phyloP scores from a whole-genome alignment of 2,329 filamentous ascomycete species.

The Huntiella savannae region DNA sequence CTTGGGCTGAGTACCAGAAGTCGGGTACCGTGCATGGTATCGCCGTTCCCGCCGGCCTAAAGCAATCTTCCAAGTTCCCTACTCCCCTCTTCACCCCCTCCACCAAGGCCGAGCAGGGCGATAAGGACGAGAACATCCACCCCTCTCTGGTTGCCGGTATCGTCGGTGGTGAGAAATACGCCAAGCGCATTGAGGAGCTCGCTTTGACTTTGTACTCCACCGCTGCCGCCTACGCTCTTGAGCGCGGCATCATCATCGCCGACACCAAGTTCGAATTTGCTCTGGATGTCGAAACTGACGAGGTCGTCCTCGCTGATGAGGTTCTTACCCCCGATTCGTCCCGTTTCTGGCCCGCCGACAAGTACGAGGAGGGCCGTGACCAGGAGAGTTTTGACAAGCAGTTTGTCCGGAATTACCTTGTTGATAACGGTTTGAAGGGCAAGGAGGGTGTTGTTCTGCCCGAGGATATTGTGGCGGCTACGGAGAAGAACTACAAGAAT shows the following conservation, averaged over 20 bases:
- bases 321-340: constrained; percentile 70
- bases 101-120: constrained; percentile 65
- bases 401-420: constrained; percentile 66
- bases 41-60: constrained; percentile 44
- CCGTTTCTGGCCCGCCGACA: constrained; percentile 65
- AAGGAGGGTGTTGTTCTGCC: constrained; percentile 33
- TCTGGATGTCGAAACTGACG: constrained; percentile 16
- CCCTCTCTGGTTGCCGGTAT: constrained; percentile 42
- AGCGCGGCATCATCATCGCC: constrained; percentile 21
- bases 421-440: constrained; percentile 37
- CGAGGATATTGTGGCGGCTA: constrained; percentile 48
- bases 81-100: constrained; percentile 52
- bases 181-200: constrained; percentile 17
- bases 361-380: constrained; percentile 43
- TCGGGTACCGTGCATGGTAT: constrained; percentile 67
- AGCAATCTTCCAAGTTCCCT: constrained; percentile 33
- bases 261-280: constrained; percentile 38
- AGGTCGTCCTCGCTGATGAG: constrained; percentile 44
- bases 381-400: constrained; percentile 86
- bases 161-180: constrained; percentile 18
- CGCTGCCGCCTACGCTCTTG: constrained; percentile 41
- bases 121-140: constrained; percentile 72
- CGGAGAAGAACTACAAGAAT: constrained; percentile 54
- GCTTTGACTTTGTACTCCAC: constrained; percentile 18
- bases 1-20: constrained; percentile 58